These are phyloP conservation scores for Pichia cephalocereana DNA, from an alignment of 805 yeast genomes.

Conservation along the genomic window DNA sequence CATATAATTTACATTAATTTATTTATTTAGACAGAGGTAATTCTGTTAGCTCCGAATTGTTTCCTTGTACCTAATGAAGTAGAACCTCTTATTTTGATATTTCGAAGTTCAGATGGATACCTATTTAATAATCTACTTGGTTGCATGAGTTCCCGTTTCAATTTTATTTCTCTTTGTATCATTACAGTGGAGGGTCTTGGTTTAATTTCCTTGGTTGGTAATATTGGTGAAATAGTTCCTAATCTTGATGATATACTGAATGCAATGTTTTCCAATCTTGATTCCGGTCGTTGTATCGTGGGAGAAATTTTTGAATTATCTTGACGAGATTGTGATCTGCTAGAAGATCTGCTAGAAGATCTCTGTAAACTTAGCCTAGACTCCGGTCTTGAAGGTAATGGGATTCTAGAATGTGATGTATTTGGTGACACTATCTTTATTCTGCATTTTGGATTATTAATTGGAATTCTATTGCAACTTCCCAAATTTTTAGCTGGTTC, in stretches of 20 bases:
- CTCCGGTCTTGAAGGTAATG: constrained; percentile 21
- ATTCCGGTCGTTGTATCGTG: constrained; percentile 4
- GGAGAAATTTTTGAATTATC: neutral
- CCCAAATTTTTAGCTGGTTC: neutral
- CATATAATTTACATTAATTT: neutral
- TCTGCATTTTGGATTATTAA: neutral
- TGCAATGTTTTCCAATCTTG: constrained; percentile 9
- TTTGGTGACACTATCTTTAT: neutral
- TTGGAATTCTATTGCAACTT: neutral
- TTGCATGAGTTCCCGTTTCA: neutral
- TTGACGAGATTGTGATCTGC: constrained; percentile 1
- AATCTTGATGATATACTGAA: constrained; percentile 5
- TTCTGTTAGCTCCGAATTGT: neutral
- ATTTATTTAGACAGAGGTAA: constrained; percentile 4
- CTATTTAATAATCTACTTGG: neutral
- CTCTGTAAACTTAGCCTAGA: constrained; percentile 16
- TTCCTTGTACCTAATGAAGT: constrained; percentile 7
- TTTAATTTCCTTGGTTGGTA: neutral
- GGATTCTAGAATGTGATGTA: constrained; percentile 15
- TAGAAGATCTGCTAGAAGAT: constrained; percentile 9
- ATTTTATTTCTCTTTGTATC: constrained; percentile 1
- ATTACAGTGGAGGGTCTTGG: constrained; percentile 4
- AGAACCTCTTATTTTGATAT: constrained; percentile 1
- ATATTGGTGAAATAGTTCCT: constrained; percentile 9
- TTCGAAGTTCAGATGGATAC: neutral